phyloP scores from a whole-genome alignment of 108 stramenopile species.

The Schizochytrium sp. region DNA sequence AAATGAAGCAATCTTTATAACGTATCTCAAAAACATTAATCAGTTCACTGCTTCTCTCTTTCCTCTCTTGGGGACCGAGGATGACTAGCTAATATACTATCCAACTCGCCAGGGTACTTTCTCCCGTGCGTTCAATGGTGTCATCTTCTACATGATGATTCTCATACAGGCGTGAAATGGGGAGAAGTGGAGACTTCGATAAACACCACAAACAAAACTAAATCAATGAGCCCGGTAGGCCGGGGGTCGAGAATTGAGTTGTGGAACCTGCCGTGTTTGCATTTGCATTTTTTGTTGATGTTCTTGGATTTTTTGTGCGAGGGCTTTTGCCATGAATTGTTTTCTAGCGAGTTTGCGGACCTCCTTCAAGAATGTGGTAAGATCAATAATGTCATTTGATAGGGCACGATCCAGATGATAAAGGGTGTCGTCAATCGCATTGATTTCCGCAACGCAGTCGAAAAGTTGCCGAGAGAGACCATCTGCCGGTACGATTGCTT shows the following conservation, averaged over 20 bases:
- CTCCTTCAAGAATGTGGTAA: slow-evolving; percentile 70
- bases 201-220: not conserved
- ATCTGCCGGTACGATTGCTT: slow-evolving; percentile 66
- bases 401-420: slow-evolving; percentile 71
- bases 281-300: slow-evolving; percentile 63
- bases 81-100: too few species aligned
- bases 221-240: slow-evolving; percentile 28
- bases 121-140: too few species aligned
- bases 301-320: slow-evolving; percentile 70
- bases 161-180: not conserved
- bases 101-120: too few species aligned
- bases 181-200: not conserved
- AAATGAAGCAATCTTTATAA: too few species aligned
- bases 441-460: slow-evolving; percentile 68
- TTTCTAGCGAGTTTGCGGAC: slow-evolving; percentile 71
- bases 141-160: too few species aligned
- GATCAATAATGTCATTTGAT: slow-evolving; percentile 61
- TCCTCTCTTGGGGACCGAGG: too few species aligned
- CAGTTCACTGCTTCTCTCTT: too few species aligned
- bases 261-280: slow-evolving; percentile 40
- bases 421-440: slow-evolving; percentile 73
- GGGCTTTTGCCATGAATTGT: slow-evolving; percentile 73
- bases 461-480: slow-evolving; percentile 68
- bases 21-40: too few species aligned
- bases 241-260: not conserved